Evolutionary conservation across 2,329 filamentous ascomycete genomes (phyloP).

Genomic region (Botrytis pseudocinerea): DNA sequence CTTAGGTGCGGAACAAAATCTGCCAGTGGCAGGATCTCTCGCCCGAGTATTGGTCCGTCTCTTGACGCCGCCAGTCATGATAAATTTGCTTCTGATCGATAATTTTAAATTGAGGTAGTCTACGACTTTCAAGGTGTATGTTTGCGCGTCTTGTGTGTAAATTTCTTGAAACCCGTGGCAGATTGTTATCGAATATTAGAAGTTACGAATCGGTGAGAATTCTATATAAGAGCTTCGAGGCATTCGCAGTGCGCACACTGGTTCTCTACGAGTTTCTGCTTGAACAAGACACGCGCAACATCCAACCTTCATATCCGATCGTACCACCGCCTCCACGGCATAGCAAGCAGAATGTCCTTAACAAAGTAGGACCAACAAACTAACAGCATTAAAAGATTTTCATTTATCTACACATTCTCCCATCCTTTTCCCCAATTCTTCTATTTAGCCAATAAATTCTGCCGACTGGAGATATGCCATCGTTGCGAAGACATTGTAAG

Average conservation of each 20-base stretch:
- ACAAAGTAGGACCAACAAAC: neutral
- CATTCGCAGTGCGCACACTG: neutral
- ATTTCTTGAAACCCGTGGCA: neutral
- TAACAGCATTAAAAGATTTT: neutral
- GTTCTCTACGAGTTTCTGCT: neutral
- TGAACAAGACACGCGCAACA: neutral
- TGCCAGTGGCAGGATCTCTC: neutral
- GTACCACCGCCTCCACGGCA: neutral
- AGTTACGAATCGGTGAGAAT: neutral
- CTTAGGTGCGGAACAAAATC: neutral
- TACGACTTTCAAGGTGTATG: neutral
- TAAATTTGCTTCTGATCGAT: neutral
- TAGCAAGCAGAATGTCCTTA: neutral
- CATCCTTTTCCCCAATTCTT: neutral
- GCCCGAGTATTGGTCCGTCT: neutral
- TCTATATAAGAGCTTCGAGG: neutral
- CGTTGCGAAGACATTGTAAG: constrained; percentile 20
- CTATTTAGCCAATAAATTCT: constrained; percentile 1
- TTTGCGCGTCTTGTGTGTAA: neutral
- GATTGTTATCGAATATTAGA: neutral
- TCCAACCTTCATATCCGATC: neutral
- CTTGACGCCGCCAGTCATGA: neutral
- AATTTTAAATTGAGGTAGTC: neutral
- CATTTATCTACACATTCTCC: neutral
- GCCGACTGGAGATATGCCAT: constrained; percentile 19